Base-by-base conservation (phyloP, 805 yeast species). In the Yamadazyma sp. region DNA sequence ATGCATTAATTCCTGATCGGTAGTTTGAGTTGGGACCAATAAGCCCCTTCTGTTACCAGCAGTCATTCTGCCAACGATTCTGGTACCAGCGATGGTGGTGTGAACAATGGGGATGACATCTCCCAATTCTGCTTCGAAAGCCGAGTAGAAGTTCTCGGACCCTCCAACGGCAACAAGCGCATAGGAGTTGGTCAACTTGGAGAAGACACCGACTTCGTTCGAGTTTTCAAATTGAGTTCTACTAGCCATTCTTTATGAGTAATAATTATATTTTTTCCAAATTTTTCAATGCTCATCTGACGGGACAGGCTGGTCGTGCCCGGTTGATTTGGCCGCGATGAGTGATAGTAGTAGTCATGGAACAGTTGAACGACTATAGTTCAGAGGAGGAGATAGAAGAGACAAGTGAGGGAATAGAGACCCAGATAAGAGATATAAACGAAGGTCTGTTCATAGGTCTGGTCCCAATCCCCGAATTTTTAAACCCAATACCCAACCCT, bases 41-140 rank as follows among this genome's bases (percentile, higher is more conserved):
- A 93, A 71, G 23, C 99, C 99, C 62, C 98, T 80, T 73, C 99
- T 84, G 77, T 93, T 93, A 55, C 96, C 99, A 30, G 96, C 97
- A 28, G 96, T 85, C 95, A 93, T 84, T 65, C 99, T 79, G 56
- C 99, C 99, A 44, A 93, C 84, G 49, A 93, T 93, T 69, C 99
- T 83, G 55, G 95, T 90, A 53, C 99, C 99, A 21, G 97, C 97
- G 54, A 93, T 93, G 42, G 99, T 93, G 38, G 98, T 88, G 60
- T 93, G 96, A 47, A 87, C 93, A 55, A 93, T 87, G 37, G 99
- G 99, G 46, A 93, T 80, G 37, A 88, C 89, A 65, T 90, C 98
- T 45, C 97, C 97, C 47, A 95, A 73, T 66, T 93, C 96, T 37
- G 96, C 96, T 73, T 93, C 99, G 60, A 93, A 91, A 19, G 97